Evolutionary conservation across 192 early-diverging fungal species (phyloP).

Genomic region (Geranomyces variabilis): DNA sequence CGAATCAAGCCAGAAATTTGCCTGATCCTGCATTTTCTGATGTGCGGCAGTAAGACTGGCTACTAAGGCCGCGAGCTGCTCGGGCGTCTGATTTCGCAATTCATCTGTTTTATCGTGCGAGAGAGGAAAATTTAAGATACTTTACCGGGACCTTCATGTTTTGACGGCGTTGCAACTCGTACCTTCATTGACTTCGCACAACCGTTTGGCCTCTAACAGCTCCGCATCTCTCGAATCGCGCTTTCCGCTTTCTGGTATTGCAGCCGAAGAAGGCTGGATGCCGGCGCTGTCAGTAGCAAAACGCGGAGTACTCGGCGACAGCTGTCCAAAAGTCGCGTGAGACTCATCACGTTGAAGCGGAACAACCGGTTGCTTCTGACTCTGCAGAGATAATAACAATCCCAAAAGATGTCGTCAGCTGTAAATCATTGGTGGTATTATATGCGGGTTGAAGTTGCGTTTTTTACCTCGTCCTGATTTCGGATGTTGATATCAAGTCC

Average conservation of each 20-base stretch:
- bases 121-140: neutral
- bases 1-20: slow-evolving; percentile 59
- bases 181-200: slow-evolving; percentile 56
- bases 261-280: neutral
- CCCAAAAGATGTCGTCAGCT: no score
- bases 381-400: neutral
- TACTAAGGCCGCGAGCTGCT: slow-evolving; percentile 44
- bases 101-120: no score
- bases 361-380: slow-evolving; percentile 1
- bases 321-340: neutral
- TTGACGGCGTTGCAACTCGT: neutral
- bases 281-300: neutral
- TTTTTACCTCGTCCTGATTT: slow-evolving; percentile 34
- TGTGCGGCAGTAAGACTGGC: slow-evolving; percentile 33
- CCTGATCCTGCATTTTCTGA: slow-evolving; percentile 56
- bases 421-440: no score
- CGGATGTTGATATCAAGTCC: slow-evolving; percentile 36
- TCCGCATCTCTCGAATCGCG: slow-evolving; percentile 46
- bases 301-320: slow-evolving; percentile 4
- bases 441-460: neutral
- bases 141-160: neutral
- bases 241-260: slow-evolving; percentile 7
- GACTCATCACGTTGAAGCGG: neutral
- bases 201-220: slow-evolving; percentile 47
- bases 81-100: slow-evolving; percentile 43